Evolutionary conservation across 31 red algal species (phyloP).

Genomic region (Asparagopsis taxiformis): DNA sequence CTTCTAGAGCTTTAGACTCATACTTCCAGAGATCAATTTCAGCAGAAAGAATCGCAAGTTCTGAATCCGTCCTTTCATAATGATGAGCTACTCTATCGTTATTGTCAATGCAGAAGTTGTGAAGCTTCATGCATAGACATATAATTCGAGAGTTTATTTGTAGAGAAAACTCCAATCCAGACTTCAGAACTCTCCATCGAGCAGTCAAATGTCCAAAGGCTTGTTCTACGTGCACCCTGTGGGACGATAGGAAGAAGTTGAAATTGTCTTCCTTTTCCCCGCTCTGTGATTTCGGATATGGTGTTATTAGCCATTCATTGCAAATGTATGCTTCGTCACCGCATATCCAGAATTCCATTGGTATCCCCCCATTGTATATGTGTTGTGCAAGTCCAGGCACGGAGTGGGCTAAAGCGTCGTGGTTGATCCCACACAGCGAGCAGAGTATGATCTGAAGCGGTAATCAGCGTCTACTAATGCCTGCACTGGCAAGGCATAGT

Average conservation of each 20-base stretch:
- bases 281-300: conserved; percentile 8
- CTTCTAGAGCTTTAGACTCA: no score
- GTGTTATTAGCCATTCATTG: conserved; percentile 2
- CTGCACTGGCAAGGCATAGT: conserved; percentile 11
- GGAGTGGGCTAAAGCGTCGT: conserved; percentile 15
- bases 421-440: conserved; percentile 20
- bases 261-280: conserved; percentile 6
- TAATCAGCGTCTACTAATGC: conserved; percentile 25
- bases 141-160: background rate
- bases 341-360: background rate
- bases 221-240: conserved; percentile 19
- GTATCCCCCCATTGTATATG: background rate
- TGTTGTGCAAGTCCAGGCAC: conserved; percentile 7
- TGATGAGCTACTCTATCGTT: no score
- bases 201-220: conserved; percentile 13
- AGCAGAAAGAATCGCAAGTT: no score
- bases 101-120: conserved; percentile 22
- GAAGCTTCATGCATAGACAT: conserved; percentile 3
- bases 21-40: no score
- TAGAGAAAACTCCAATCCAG: background rate
- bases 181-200: conserved; percentile 5
- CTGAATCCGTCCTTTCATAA: no score
- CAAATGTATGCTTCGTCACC: conserved; percentile 25
- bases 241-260: conserved; percentile 18
- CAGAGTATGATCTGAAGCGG: conserved; percentile 16